Evolutionary conservation across 2,329 filamentous ascomycete genomes (phyloP).

Genomic region (Penicillium sp.): DNA sequence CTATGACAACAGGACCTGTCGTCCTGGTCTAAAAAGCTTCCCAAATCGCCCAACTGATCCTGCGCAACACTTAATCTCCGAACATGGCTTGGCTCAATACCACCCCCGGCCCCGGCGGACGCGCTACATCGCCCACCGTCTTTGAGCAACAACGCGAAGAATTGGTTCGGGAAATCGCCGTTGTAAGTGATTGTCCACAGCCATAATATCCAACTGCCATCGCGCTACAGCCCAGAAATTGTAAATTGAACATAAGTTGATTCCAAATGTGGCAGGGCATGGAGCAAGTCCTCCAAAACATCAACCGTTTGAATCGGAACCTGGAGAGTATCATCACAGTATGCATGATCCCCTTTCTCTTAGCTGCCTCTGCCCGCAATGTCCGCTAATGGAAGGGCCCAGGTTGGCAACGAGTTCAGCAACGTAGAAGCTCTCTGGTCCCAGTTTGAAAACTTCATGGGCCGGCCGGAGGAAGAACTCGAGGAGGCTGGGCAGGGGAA

Average conservation of each 20-base stretch:
- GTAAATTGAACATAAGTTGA: not conserved
- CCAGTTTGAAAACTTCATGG: slow-evolving; percentile 96
- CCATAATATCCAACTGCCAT: no score
- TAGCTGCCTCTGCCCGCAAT: no score
- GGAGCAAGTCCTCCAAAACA: slow-evolving; percentile 90
- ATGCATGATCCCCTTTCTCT: slow-evolving; percentile 33
- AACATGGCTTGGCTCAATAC: slow-evolving; percentile 23
- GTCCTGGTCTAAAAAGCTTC: not conserved
- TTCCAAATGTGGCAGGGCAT: slow-evolving; percentile 55
- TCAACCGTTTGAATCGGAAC: slow-evolving; percentile 91
- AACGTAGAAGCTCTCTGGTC: slow-evolving; percentile 96
- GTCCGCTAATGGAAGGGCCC: slow-evolving; percentile 3
- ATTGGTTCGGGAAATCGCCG: slow-evolving; percentile 47
- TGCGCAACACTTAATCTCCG: not conserved
- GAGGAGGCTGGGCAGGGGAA: slow-evolving; percentile 34
- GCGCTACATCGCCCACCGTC: slow-evolving; percentile 33
- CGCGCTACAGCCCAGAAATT: no score
- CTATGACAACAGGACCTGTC: not conserved
- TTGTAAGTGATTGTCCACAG: slow-evolving; percentile 32
- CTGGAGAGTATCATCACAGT: slow-evolving; percentile 89
- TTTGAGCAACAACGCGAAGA: slow-evolving; percentile 49
- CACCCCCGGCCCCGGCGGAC: slow-evolving; percentile 20
- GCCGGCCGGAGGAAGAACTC: slow-evolving; percentile 58
- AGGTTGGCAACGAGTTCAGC: slow-evolving; percentile 96
- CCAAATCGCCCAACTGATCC: not conserved